Base-by-base conservation (phyloP, 2,329 filamentous ascomycete species). In the Phialophora macrospora region DNA sequence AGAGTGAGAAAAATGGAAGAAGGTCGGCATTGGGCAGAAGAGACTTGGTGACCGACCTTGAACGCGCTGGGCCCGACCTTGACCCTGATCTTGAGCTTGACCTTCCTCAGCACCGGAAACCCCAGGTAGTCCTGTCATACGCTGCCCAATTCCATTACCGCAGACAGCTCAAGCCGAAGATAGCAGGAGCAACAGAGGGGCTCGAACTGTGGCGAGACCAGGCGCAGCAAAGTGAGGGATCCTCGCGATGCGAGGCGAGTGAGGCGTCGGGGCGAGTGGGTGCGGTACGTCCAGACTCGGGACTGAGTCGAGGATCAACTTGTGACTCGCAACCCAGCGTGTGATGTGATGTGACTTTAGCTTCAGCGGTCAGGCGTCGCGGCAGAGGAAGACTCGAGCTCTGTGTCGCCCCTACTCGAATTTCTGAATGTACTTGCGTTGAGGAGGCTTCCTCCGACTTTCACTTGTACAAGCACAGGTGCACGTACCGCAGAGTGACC, bases 111-210 rank as follows among this genome's bases (percentile, higher is more conserved):
- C 55, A 60, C 62, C 62, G 41, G 57, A 55, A 38, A 56, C 63
- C 62, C 65, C 60, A 62, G 60, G 54, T 67, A 62, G 49, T 60
- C 20, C 51, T 69, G 65, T 69, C 67, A 69, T 69, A 61, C 64
- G 67, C 65, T 66, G 63, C 55, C 60, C 55, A 65, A 48, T 65
- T 69, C 67, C 67, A 69, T 69, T 65, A 65, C 67, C 28, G 44
- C 60, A 41, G 60, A 63, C 12, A 30, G 52, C 60, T 48, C 57
- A 60, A 24, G 63, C 52, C 57, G 32, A 54, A 24, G 46, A 28
- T n/a, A 24, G 44, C 51, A 56, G 32, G 51, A 59, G 57, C 63
- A 57, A 52, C 14, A 41, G 34, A 34, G 34, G 30, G 22, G 58
- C 38, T 57, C 41, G 24, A 38, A 26, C 20, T 48, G 54, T 28